These are phyloP conservation scores for Gaultheria prostrata DNA, from an alignment of 148 eudicot species.

Conservation along the genomic window DNA sequence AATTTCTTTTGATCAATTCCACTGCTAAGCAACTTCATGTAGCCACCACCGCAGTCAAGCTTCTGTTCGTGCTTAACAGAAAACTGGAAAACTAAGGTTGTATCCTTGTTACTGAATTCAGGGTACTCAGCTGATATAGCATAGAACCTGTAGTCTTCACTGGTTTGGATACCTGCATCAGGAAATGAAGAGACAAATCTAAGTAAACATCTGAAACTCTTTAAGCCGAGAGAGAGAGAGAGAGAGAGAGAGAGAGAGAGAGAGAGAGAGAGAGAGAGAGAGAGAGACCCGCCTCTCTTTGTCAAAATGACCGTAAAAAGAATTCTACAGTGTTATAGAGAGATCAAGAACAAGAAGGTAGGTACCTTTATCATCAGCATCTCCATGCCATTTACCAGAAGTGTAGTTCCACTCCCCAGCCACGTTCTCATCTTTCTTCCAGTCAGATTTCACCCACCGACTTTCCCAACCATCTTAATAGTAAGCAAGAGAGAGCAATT, in stretches of 20 bases:
- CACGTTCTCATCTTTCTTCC: conserved; percentile 89
- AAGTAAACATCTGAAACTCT: too few relatives aligned
- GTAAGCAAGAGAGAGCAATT: background rate
- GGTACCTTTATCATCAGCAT: conserved; percentile 78
- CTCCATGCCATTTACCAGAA: conserved; percentile 95
- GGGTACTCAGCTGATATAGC: conserved; percentile 95
- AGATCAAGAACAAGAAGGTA: background rate
- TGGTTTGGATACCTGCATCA: conserved; percentile 76
- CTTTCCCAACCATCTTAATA: conserved; percentile 87
- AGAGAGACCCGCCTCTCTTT: too few relatives aligned
- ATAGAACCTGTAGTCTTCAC: conserved; percentile 89
- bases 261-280: too few relatives aligned
- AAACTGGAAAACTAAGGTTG: conserved; percentile 87
- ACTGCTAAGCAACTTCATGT: conserved; percentile 94
- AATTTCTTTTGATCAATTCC: conserved; percentile 84
- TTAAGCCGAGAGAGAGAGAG: too few relatives aligned
- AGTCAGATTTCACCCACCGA: conserved; percentile 93
- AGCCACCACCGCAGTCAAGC: conserved; percentile 99
- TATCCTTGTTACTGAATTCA: conserved; percentile 93
- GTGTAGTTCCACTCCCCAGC: conserved; percentile 99
- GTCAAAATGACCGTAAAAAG: too few relatives aligned
- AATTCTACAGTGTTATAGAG: background rate
- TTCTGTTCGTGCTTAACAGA: conserved; percentile 98
- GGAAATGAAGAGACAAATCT: background rate
- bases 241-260: too few relatives aligned